Evolutionary conservation across 116 monocot genomes (phyloP), one percentile per base, ranked within the genome.

Genomic region (Papilionanthe hybrid): DNA sequence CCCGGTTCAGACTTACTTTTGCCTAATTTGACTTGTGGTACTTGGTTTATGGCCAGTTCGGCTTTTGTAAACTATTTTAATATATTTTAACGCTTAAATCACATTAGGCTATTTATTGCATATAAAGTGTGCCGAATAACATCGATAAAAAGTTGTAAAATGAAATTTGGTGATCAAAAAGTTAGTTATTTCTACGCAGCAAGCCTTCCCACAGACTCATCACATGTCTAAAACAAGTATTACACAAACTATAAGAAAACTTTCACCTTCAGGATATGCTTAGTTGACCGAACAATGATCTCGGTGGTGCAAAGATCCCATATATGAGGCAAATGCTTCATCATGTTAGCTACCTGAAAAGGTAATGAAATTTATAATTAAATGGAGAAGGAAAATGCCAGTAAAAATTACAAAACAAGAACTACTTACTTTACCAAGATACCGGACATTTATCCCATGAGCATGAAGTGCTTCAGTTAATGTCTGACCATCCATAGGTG

Each of bases 401-500:
- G 9, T 45, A 42, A 53, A 56, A 63, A 81, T 11, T 20, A 37
- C 9, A 7, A 55, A 63, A 19, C 18, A 9, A 7, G 47, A 67
- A 71, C 60, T 44, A 32, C 82, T 72, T 85, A 99, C 99, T 82
- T 86, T 95, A 81, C 99, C 99, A 44, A 99, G 83, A 90, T 99
- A 99, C 13, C 99, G 95, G 53, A 95, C 73, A 85, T 99, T 99
- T 83, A 99, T 95, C 78, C 99, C 99, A 88, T 99, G 89, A 56
- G 85, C 75, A 87, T 99, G 99, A 48, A 99, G 88, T 60, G 89
- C 87, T 82, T 99, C 99, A 66, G 90, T 92, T 81, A 99, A 89
- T 72, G 95, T 90, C 78, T 93, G 91, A 23, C 99, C 99, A 92
- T 99, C 99, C 99, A 99, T 95, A 19, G 99, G 99, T 76, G 99